A percentile compares a stretch with the other conserved stretches of the same genome.
Evolutionary conservation across 2,329 filamentous ascomycete genomes (phyloP).

Genomic region (Exserohilum rostratum): DNA sequence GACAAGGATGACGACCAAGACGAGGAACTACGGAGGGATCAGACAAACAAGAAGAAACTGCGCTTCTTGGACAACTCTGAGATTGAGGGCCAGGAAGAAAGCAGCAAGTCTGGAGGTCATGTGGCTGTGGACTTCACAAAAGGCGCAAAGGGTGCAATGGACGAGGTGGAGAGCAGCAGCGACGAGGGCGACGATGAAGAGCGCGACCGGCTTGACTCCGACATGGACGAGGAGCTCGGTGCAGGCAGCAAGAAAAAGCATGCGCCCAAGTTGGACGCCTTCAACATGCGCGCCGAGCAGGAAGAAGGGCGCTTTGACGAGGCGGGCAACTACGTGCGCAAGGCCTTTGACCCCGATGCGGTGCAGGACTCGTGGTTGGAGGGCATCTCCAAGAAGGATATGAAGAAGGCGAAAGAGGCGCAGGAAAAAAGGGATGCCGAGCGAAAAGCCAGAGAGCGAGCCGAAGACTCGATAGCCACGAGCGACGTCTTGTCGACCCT

Average conservation of each 20-base stretch:
- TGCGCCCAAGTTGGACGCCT: conserved; percentile 92
- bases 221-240: conserved; percentile 86
- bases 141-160: conserved; percentile 49
- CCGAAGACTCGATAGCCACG: conserved; percentile 76
- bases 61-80: conserved; percentile 65
- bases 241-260: conserved; percentile 90
- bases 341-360: conserved; percentile 85
- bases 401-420: conserved; percentile 84
- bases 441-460: conserved; percentile 70
- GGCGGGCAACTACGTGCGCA: conserved; percentile 87
- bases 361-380: conserved; percentile 92
- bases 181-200: conserved; percentile 67
- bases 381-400: conserved; percentile 90
- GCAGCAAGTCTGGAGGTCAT: conserved; percentile 75
- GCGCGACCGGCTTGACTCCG: conserved; percentile 69
- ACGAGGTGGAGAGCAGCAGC: conserved; percentile 67
- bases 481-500: conserved; percentile 75
- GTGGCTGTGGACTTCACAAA: conserved; percentile 64
- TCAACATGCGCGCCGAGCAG: conserved; percentile 89
- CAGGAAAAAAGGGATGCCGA: conserved; percentile 85
- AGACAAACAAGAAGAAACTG: conserved; percentile 67
- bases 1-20: conserved; percentile 63
- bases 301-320: conserved; percentile 94
- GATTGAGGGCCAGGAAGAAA: conserved; percentile 80
- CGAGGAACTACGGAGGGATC: conserved; percentile 56